phyloP scores from a whole-genome alignment of 108 stramenopile species.

The Nitzschia inconspicua region DNA sequence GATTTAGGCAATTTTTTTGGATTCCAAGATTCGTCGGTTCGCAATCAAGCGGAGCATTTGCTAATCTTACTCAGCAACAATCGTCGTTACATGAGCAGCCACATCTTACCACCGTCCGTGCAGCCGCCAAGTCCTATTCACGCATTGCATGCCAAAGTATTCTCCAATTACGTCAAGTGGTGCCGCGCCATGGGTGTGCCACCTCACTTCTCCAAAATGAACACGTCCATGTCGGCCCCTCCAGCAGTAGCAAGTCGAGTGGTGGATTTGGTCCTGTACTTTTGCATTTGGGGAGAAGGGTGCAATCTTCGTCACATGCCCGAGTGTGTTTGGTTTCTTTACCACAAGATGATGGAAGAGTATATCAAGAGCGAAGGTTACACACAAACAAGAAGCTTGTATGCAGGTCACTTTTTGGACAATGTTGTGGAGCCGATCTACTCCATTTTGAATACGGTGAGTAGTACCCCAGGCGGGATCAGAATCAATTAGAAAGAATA shows the following conservation, averaged over 20 bases:
- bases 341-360: constrained; percentile 97
- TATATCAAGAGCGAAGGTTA: constrained; percentile 63
- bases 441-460: constrained; percentile 73
- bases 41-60: constrained; percentile 96
- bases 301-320: constrained; percentile 97
- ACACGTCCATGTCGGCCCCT: constrained; percentile 79
- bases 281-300: constrained; percentile 98
- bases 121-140: constrained; percentile 88
- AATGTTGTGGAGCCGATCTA: constrained; percentile 92
- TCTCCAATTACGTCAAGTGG: constrained; percentile 98
- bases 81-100: constrained; percentile 90
- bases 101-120: constrained; percentile 71
- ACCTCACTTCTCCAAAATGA: constrained; percentile 87
- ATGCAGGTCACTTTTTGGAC: constrained; percentile 95
- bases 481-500: not conserved
- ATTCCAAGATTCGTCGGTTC: constrained; percentile 87
- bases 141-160: constrained; percentile 91
- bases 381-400: constrained; percentile 79
- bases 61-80: constrained; percentile 94
- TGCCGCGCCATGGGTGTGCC: constrained; percentile 86
- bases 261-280: constrained; percentile 91
- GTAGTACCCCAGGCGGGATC: not conserved
- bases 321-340: constrained; percentile 96
- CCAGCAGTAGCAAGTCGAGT: constrained; percentile 81
- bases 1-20: constrained; percentile 93